Evolutionary conservation across 441 rosid genomes (phyloP).

Genomic region (Breynia disticha): DNA sequence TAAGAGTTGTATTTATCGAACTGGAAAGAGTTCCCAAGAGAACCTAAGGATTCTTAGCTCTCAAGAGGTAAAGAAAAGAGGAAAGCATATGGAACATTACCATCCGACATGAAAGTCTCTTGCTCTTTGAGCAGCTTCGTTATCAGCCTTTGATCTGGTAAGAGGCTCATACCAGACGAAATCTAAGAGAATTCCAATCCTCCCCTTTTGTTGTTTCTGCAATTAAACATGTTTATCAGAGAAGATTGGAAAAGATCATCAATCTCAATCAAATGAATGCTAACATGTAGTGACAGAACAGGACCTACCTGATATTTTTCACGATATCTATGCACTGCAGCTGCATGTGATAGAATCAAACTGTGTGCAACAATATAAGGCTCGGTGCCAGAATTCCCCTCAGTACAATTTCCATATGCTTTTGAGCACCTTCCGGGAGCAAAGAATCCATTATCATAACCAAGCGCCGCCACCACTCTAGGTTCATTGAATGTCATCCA

Average conservation of each 20-base stretch:
- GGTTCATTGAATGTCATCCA: conserved; percentile 98
- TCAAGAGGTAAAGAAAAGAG: not conserved
- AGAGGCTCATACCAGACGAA: conserved; percentile 97
- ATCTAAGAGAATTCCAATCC: conserved; percentile 76
- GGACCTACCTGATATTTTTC: conserved; percentile 48
- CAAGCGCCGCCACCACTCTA: conserved; percentile 76
- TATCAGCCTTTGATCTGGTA: conserved; percentile 74
- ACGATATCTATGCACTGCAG: conserved; percentile 75
- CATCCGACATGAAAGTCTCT: conserved; percentile 95
- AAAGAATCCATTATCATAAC: conserved; percentile 69
- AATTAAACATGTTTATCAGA: not conserved
- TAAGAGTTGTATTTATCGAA: too few relatives aligned
- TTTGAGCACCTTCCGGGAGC: conserved; percentile 89
- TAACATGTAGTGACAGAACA: not conserved
- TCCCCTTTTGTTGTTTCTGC: conserved; percentile 76
- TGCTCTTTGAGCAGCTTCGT: conserved; percentile 86
- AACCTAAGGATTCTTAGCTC: not conserved
- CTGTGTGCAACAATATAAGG: conserved; percentile 81
- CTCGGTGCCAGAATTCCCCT: conserved; percentile 75
- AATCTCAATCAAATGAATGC: not conserved
- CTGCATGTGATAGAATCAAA: conserved; percentile 67
- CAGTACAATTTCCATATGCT: conserved; percentile 67
- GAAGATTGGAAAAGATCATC: not conserved
- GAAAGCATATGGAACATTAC: conserved; percentile 24
- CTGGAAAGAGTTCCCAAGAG: too few relatives aligned